phyloP scores from a whole-genome alignment of 2,329 filamentous ascomycete genomes.

The Ophiostoma pallidulum region DNA sequence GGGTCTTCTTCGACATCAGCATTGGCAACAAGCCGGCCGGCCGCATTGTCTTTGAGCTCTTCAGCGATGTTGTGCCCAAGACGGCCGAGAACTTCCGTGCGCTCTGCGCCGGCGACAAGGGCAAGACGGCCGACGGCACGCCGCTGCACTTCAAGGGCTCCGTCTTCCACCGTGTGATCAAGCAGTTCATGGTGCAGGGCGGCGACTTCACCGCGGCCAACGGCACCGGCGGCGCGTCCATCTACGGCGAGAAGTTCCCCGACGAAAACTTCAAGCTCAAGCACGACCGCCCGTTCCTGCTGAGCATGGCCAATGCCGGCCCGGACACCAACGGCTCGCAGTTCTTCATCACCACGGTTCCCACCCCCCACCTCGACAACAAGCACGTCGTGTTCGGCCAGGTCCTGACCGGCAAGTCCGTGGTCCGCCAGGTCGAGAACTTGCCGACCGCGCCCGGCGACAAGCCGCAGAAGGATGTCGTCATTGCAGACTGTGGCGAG shows the following conservation, averaged over 20 bases:
- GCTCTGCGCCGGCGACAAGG: slow-evolving; percentile 93
- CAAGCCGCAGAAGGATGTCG: slow-evolving; percentile 64
- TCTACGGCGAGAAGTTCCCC: slow-evolving; percentile 94
- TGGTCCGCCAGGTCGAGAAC: slow-evolving; percentile 86
- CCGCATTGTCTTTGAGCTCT: slow-evolving; percentile 79
- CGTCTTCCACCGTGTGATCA: slow-evolving; percentile 92
- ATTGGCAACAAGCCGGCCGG: slow-evolving; percentile 66
- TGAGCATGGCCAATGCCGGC: slow-evolving; percentile 97
- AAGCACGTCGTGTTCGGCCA: slow-evolving; percentile 97
- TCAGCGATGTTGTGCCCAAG: slow-evolving; percentile 71
- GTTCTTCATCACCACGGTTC: slow-evolving; percentile 94
- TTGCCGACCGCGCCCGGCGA: slow-evolving; percentile 63
- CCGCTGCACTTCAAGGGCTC: slow-evolving; percentile 90
- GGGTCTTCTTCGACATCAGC: slow-evolving; percentile 88
- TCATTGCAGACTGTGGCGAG: slow-evolving; percentile 78
- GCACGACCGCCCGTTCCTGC: slow-evolving; percentile 85
- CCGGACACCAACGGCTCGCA: slow-evolving; percentile 93
- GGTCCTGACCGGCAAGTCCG: slow-evolving; percentile 83
- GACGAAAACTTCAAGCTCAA: slow-evolving; percentile 92
- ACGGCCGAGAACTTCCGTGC: slow-evolving; percentile 94
- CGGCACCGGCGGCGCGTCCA: slow-evolving; percentile 91
- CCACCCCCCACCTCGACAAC: slow-evolving; percentile 87
- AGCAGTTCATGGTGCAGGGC: slow-evolving; percentile 97
- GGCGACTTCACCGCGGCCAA: slow-evolving; percentile 94
- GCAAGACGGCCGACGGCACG: slow-evolving; percentile 68